Base-by-base conservation (phyloP, 257 asterid species). In the Solanum arcanum region DNA sequence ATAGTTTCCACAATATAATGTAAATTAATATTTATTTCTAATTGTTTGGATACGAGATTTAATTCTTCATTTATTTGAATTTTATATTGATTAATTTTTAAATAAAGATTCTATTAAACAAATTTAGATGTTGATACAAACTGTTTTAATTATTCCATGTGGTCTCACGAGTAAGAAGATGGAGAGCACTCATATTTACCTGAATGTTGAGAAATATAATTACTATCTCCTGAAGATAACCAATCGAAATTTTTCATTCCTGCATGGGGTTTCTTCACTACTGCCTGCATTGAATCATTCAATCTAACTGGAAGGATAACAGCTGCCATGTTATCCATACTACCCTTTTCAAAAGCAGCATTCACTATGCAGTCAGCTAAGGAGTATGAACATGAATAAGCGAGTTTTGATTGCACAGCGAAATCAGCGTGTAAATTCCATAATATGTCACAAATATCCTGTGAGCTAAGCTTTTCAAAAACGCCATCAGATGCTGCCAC, bases 401-500 rank as follows among this genome's bases (percentile, higher is more conserved):
- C 83, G 76, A 91, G 88, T 83, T 93, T 92, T 62, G 88, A 86
- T 88, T 90, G 88, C 46, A 83, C 75, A 84, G 89, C 84, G 85
- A 91, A 80, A 86, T 88, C 91, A 70, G 95, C 90, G 83, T 93
- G 93, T 44, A 96, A 91, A 87, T 91, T 92, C 94, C 96, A 94
- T 87, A 97, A 89, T 86, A 93, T 82, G 91, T 97, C 98, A 86
- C 99, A 97, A 84, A 97, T 88, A 86, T 95, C 99, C 91, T 96
- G 98, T 88, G 98, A 91, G 89, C 90, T 93, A 84, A 95, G 96
- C 89, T 93, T 92, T 88, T 97, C 99, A 90, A 95, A 93, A 88
- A 97, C 93, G 64, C 99, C 99, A 90, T 97, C 99, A 74, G 99
- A 94, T 73, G 99, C 95, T 90, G 95, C 94, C 89, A 97, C 95